Evolutionary conservation across 192 early-diverging fungal species (phyloP).

Genomic region (Phycomyces nitens): DNA sequence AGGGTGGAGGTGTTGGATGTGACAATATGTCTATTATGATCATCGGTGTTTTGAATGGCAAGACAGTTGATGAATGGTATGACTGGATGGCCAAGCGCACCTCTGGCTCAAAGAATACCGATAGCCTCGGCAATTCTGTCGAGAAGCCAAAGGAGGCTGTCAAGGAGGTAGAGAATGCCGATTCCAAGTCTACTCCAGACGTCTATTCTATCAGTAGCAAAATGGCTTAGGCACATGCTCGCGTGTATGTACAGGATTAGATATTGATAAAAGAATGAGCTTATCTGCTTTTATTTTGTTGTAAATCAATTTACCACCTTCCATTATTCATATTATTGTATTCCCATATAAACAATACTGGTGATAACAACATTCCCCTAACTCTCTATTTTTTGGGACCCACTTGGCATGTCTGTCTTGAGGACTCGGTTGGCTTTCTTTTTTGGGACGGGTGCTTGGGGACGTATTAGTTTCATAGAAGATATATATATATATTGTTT

Average conservation of each 20-base stretch:
- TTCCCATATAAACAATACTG: not conserved
- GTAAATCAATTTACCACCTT: no score
- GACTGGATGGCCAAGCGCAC: constrained; percentile 36
- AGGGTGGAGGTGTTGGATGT: constrained; percentile 90
- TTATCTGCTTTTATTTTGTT: no score
- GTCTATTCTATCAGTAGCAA: no score
- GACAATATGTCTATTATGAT: constrained; percentile 99
- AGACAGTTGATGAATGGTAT: constrained; percentile 76
- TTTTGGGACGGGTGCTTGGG: constrained; percentile 78
- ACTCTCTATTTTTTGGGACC: no score
- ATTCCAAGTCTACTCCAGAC: not conserved
- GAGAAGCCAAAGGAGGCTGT: not conserved
- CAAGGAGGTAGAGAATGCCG: not conserved
- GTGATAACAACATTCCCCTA: no score
- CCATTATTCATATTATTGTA: not conserved
- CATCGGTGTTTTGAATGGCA: constrained; percentile 79
- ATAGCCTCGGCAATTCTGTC: constrained; percentile 7
- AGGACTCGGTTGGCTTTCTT: constrained; percentile 82
- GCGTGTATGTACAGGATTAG: no score
- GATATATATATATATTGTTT: no score
- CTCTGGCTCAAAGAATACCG: constrained; percentile 17
- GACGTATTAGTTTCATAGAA: not conserved
- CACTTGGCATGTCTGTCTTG: constrained; percentile 56
- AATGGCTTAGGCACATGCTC: no score
- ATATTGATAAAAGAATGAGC: no score